Evolutionary conservation across 192 early-diverging fungal species (phyloP).

Genomic region (Coemansia sp.): DNA sequence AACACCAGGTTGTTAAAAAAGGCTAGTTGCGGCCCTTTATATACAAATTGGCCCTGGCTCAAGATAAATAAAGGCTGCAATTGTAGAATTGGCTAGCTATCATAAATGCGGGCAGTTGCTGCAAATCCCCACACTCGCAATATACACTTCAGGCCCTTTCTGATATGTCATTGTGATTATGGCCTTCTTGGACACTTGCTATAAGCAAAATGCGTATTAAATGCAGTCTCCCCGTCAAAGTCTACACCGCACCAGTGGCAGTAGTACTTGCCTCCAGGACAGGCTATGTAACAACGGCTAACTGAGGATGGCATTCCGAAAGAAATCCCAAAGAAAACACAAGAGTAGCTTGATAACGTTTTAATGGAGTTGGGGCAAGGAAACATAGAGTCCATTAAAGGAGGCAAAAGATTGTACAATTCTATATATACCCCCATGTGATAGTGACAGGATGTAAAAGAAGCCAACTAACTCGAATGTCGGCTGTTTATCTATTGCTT

Average conservation of each 20-base stretch:
- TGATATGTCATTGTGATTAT: not conserved
- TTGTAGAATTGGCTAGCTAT: not conserved
- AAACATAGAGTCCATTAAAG: not conserved
- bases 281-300: not conserved
- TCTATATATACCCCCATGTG: too few species aligned
- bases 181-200: not conserved
- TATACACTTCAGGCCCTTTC: too few species aligned
- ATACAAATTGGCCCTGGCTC: not conserved
- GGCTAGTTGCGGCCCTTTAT: not conserved
- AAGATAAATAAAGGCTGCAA: too few species aligned
- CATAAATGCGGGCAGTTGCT: not conserved
- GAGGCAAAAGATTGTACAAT: too few species aligned
- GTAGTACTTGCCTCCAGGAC: slow-evolving; percentile 1
- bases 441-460: too few species aligned
- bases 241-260: not conserved
- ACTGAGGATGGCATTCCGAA: not conserved
- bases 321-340: not conserved
- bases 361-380: not conserved
- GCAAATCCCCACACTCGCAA: not conserved
- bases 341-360: not conserved
- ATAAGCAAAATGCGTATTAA: not conserved
- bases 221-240: not conserved
- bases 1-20: not conserved
- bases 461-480: too few species aligned
- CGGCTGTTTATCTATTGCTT: too few species aligned